phyloP scores from a whole-genome alignment of 306 rosid genomes.

The Aeschynomene evenia region DNA sequence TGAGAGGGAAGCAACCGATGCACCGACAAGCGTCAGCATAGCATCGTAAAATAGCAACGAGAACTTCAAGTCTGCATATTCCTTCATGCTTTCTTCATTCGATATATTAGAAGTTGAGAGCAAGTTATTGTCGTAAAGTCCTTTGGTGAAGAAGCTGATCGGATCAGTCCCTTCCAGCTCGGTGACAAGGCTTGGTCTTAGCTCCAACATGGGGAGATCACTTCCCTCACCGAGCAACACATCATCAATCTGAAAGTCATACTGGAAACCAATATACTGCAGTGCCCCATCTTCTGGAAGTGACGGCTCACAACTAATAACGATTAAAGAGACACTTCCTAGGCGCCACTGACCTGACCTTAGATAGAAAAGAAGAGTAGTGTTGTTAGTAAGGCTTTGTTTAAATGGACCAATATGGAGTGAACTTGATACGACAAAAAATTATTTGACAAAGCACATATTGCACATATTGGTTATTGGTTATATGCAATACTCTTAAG shows the following conservation, averaged over 20 bases:
- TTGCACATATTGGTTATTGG: background rate
- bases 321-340: conserved; percentile 56
- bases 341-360: conserved; percentile 94
- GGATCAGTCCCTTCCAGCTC: conserved; percentile 52
- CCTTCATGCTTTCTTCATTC: conserved; percentile 76
- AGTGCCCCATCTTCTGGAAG: conserved; percentile 36
- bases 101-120: conserved; percentile 33
- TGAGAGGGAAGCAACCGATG: conserved; percentile 51
- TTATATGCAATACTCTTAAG: conserved; percentile 6
- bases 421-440: background rate
- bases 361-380: conserved; percentile 38
- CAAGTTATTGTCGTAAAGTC: conserved; percentile 32
- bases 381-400: conserved; percentile 31
- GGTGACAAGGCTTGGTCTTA: conserved; percentile 58
- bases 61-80: conserved; percentile 73
- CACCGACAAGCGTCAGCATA: conserved; percentile 53
- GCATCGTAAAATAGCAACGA: conserved; percentile 87
- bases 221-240: conserved; percentile 75
- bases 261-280: conserved; percentile 43
- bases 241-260: conserved; percentile 59
- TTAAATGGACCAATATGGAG: conserved; percentile 2
- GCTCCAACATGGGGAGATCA: conserved; percentile 63
- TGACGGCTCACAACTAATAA: conserved; percentile 36
- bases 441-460: background rate
- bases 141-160: conserved; percentile 35